These are phyloP conservation scores for Amylocarpus encephaloides DNA, from an alignment of 2,329 filamentous ascomycete species.

Conservation along the genomic window DNA sequence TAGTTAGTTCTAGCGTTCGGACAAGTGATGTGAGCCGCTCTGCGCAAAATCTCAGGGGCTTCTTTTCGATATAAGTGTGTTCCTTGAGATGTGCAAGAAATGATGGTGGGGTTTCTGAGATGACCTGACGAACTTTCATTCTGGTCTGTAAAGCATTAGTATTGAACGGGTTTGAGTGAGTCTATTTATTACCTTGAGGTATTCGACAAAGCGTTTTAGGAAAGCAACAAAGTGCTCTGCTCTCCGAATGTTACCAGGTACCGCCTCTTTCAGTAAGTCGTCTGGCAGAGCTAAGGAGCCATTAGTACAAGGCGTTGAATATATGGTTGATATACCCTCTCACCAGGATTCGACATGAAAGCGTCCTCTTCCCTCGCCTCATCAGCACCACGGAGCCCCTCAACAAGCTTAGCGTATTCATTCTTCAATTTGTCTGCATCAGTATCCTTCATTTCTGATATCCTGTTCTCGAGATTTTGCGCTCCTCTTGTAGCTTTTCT, in stretches of 20 bases:
- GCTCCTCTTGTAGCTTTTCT: conserved; percentile 87
- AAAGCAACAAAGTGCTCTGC: conserved; percentile 96
- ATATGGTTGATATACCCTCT: background rate
- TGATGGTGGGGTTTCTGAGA: conserved; percentile 91
- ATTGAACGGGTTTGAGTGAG: background rate
- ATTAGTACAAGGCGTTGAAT: conserved; percentile 9
- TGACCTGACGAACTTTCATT: conserved; percentile 97
- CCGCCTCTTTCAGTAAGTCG: conserved; percentile 89
- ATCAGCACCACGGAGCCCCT: conserved; percentile 81
- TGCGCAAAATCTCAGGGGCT: conserved; percentile 88
- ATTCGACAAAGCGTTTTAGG: conserved; percentile 93
- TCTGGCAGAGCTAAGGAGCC: conserved; percentile 65
- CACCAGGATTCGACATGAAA: conserved; percentile 85
- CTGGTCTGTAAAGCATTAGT: conserved; percentile 55
- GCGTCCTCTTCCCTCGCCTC: conserved; percentile 88
- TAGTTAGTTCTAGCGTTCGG: conserved; percentile 88
- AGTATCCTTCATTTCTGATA: conserved; percentile 89
- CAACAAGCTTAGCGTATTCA: conserved; percentile 92
- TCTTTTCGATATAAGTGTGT: conserved; percentile 95
- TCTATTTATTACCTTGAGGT: conserved; percentile 59
- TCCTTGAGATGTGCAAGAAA: conserved; percentile 92
- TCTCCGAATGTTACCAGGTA: conserved; percentile 91
- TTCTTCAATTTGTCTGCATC: conserved; percentile 91
- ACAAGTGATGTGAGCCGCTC: conserved; percentile 92
- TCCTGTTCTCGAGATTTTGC: conserved; percentile 82